Percentiles rank a stretch among this genome's conserved stretches.
Evolutionary conservation across 306 rosid species (phyloP).

Genomic region (Astragalus membranaceus): DNA sequence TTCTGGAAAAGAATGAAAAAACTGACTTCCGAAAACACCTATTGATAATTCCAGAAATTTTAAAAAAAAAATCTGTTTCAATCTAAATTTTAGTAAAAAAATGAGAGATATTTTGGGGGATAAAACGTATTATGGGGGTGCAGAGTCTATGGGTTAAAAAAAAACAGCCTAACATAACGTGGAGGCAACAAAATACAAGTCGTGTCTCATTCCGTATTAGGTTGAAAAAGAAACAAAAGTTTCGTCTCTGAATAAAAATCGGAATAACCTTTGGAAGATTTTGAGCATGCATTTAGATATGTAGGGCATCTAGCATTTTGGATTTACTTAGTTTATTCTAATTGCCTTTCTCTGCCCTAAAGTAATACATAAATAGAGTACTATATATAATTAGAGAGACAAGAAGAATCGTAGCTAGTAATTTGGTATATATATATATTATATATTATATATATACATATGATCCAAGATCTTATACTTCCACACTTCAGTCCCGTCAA

Average conservation of each 20-base stretch:
- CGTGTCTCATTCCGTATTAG: conserved; percentile 11
- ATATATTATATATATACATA: no score
- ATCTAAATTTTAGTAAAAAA: no score
- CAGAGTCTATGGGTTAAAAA: no score
- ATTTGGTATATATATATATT: conserved; percentile 4
- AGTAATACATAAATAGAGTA: neutral
- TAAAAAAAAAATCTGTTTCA: no score
- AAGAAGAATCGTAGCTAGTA: conserved; percentile 10
- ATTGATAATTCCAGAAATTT: no score
- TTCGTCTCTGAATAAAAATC: conserved; percentile 26
- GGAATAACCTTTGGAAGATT: conserved; percentile 32
- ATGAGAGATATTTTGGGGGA: no score
- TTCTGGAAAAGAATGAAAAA: no score
- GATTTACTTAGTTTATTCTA: conserved; percentile 30
- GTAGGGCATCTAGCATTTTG: conserved; percentile 28
- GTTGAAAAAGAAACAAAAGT: conserved; percentile 27
- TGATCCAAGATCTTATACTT: conserved; percentile 11
- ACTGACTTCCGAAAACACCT: no score
- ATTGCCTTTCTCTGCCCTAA: conserved; percentile 4
- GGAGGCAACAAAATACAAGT: conserved; percentile 1
- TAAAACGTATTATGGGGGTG: no score
- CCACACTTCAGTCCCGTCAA: neutral
- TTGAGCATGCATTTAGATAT: conserved; percentile 23
- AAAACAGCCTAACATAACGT: neutral
- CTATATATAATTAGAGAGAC: conserved; percentile 11